phyloP scores from a whole-genome alignment of 768 basidiomycete species.

The Boletus insuetus region DNA sequence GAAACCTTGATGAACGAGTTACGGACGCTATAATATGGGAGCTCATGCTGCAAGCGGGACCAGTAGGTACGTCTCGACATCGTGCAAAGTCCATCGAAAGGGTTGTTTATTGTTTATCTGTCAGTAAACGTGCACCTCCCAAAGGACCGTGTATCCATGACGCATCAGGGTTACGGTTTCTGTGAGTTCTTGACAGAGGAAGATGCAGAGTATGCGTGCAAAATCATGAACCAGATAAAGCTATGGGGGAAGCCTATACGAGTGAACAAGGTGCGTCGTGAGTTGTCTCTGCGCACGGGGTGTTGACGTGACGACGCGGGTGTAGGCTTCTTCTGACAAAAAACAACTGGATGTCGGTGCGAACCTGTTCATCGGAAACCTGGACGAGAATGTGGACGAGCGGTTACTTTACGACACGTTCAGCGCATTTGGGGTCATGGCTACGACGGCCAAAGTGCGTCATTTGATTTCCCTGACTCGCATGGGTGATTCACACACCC shows the following conservation, averaged over 20 bases:
- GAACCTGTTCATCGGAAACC: conserved; percentile 92
- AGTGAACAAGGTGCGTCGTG: conserved; percentile 88
- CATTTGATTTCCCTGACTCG: neutral
- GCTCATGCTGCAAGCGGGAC: conserved; percentile 98
- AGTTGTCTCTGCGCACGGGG: neutral
- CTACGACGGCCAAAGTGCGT: conserved; percentile 79
- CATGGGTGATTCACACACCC: neutral
- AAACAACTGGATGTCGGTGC: conserved; percentile 98
- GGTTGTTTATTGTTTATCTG: neutral
- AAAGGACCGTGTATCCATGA: conserved; percentile 97
- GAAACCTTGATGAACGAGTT: conserved; percentile 94
- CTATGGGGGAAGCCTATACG: conserved; percentile 98
- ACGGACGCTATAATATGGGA: conserved; percentile 96
- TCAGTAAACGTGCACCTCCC: conserved; percentile 96
- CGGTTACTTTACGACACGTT: conserved; percentile 92
- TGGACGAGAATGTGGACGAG: conserved; percentile 96
- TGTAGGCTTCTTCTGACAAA: conserved; percentile 93
- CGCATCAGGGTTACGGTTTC: conserved; percentile 99
- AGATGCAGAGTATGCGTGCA: conserved; percentile 99
- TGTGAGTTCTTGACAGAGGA: conserved; percentile 99
- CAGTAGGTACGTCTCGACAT: conserved; percentile 70
- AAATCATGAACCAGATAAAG: conserved; percentile 99
- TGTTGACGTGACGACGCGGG: conserved; percentile 13
- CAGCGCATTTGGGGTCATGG: conserved; percentile 90
- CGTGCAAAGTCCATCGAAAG: neutral